Evolutionary conservation across 192 early-diverging fungal species (phyloP), one percentile per base, ranked within the genome.

Genomic region (Phlyctochytrium planicorne): DNA sequence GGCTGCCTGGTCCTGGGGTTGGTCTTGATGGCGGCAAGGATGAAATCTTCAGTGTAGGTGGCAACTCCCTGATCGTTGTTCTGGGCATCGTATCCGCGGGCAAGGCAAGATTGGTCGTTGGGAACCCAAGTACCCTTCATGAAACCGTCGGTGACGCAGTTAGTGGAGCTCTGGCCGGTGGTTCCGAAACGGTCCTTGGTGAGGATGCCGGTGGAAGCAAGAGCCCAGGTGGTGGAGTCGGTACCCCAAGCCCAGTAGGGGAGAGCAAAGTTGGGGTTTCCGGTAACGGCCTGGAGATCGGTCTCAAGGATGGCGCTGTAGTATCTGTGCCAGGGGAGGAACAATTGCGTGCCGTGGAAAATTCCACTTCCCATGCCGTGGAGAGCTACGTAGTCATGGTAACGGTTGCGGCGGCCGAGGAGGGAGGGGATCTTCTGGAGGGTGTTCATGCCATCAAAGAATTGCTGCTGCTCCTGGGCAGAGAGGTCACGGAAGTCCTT

Each of bases 191-290:
- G 24, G 63, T 33, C 37, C 16, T 17, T 31, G 47, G 32, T 65
- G 1, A 65, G 63, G 63, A 65, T 65, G 30, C 63, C 63, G 1
- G 30, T 30, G 4, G 37, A 17, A 6, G 34, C 20, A 10, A 12
- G 37, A 17, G 6, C 25, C 63, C 63, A 65, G 12, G 14, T 29
- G 40, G 17, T 30, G 23, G 35, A 12, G 29, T 65, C 63, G 29
- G 63, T 47, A 1, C 63, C 63, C 88, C 88, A 89, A 75, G 86
- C 85, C 85, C 85, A 87, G 80, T 87, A 89, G 12, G 82, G 84
- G 34, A 86, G 63, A n/a, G 78, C 67, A 1, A 77, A 71, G 24
- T 63, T 73, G 16, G 63, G 23, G 6, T 75, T 63, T 2, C 35
- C 33, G 50, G 63, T 65, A 1, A 31, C 57, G 16, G 32, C 52